phyloP scores from a whole-genome alignment of 163 green algal genomes.

The Scenedesmus sp. region DNA sequence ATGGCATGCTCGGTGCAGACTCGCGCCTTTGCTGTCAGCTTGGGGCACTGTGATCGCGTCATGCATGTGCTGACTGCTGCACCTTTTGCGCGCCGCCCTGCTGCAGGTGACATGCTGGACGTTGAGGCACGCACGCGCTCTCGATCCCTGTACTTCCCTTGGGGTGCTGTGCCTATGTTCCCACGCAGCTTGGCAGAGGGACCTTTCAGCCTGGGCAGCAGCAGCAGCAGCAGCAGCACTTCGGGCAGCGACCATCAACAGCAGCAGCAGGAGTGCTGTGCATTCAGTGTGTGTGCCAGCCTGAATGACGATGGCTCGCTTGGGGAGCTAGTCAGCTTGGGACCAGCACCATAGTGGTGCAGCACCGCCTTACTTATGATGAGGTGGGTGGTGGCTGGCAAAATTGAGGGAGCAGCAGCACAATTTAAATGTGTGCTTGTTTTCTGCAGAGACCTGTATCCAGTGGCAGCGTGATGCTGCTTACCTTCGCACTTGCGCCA shows the following conservation, averaged over 20 bases:
- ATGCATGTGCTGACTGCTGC: neutral
- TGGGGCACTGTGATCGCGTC: no score
- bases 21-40: neutral
- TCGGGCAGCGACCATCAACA: conserved; percentile 6
- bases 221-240: conserved; percentile 46
- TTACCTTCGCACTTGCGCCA: neutral
- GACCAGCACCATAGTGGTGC: conserved; percentile 62
- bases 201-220: conserved; percentile 91
- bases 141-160: conserved; percentile 92
- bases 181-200: conserved; percentile 83
- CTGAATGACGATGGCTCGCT: conserved; percentile 58
- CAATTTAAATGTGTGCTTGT: neutral
- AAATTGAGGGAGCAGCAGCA: neutral
- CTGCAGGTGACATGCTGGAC: conserved; percentile 56
- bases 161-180: conserved; percentile 88
- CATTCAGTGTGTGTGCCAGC: conserved; percentile 54
- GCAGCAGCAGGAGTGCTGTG: conserved; percentile 49
- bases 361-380: conserved; percentile 81
- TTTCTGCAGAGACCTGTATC: neutral
- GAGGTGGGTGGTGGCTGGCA: conserved; percentile 18
- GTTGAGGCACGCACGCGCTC: conserved; percentile 73
- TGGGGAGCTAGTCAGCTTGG: conserved; percentile 57
- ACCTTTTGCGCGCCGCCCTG: no score
- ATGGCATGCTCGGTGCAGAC: neutral
- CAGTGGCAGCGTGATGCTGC: neutral